phyloP scores from a whole-genome alignment of 495 filamentous ascomycete species.

The Paragyromitra xinjiangensis region DNA sequence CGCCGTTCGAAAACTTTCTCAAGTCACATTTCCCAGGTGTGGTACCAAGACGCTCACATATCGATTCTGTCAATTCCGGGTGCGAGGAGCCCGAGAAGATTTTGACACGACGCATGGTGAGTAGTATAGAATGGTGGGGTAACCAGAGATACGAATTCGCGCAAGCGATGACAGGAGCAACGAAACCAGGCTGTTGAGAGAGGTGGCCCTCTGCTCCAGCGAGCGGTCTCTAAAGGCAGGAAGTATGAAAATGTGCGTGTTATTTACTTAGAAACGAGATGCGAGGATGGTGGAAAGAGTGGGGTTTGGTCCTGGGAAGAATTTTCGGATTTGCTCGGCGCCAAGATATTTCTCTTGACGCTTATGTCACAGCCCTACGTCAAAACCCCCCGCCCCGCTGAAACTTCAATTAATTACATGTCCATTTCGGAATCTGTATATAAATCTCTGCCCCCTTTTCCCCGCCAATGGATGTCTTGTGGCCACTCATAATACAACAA shows the following conservation, averaged over 20 bases:
- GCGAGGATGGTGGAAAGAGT: constrained; percentile 27
- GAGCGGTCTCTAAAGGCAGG: constrained; percentile 22
- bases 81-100: constrained; percentile 78
- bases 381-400: neutral
- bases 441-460: neutral
- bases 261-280: constrained; percentile 34
- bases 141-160: constrained; percentile 13
- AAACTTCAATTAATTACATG: constrained; percentile 1
- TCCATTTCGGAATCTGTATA: neutral
- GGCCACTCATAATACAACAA: neutral
- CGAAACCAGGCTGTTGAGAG: constrained; percentile 21
- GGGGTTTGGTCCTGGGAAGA: constrained; percentile 39
- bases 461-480: too few species aligned
- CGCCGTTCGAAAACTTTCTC: constrained; percentile 84
- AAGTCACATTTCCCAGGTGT: constrained; percentile 71
- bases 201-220: constrained; percentile 38
- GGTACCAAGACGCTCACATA: constrained; percentile 76
- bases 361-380: constrained; percentile 29
- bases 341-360: constrained; percentile 31
- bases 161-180: constrained; percentile 13
- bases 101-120: constrained; percentile 71
- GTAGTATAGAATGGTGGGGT: constrained; percentile 30
- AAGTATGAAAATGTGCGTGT: constrained; percentile 21
- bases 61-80: constrained; percentile 72
- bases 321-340: constrained; percentile 42